Percentiles rank a stretch among this genome's conserved stretches.
These are phyloP conservation scores for Nematodospora anomalae DNA, from an alignment of 1,139 yeast genomes.

Conservation along the genomic window DNA sequence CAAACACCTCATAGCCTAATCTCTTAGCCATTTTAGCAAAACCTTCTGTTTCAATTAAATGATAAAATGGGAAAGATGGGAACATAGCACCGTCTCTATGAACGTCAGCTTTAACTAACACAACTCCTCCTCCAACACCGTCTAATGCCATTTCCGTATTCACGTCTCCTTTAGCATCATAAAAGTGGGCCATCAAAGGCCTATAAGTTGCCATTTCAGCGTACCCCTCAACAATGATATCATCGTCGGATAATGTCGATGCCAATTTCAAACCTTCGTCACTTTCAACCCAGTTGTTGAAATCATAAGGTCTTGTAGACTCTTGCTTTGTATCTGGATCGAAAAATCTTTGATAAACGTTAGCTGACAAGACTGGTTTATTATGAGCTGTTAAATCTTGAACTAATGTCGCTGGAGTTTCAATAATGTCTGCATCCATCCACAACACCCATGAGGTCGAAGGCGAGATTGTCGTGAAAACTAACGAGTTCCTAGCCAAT, in stretches of 20 bases:
- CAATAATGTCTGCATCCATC: conserved; percentile 93
- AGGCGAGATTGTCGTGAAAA: conserved; percentile 88
- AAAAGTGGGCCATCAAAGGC: conserved; percentile 91
- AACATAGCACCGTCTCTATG: conserved; percentile 99
- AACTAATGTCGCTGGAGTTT: conserved; percentile 75
- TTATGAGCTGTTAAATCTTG: conserved; percentile 88
- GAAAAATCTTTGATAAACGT: conserved; percentile 80
- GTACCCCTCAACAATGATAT: conserved; percentile 90
- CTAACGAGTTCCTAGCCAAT: conserved; percentile 83
- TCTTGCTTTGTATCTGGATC: conserved; percentile 57
- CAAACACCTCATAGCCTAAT: conserved; percentile 85
- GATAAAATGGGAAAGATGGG: conserved; percentile 97
- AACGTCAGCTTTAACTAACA: conserved; percentile 92
- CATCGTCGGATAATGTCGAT: conserved; percentile 71
- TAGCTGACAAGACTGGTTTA: conserved; percentile 86
- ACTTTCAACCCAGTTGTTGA: conserved; percentile 94
- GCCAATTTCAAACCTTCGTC: conserved; percentile 83
- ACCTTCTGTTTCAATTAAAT: conserved; percentile 95
- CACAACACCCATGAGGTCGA: conserved; percentile 93
- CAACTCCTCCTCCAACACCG: conserved; percentile 98
- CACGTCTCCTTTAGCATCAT: conserved; percentile 61
- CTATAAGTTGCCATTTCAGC: conserved; percentile 90
- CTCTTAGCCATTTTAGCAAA: conserved; percentile 98
- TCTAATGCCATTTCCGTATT: conserved; percentile 76
- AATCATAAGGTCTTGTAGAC: conserved; percentile 87